These are phyloP conservation scores for Epichloe hybrida DNA, from an alignment of 2,329 filamentous ascomycete genomes.

Conservation along the genomic window DNA sequence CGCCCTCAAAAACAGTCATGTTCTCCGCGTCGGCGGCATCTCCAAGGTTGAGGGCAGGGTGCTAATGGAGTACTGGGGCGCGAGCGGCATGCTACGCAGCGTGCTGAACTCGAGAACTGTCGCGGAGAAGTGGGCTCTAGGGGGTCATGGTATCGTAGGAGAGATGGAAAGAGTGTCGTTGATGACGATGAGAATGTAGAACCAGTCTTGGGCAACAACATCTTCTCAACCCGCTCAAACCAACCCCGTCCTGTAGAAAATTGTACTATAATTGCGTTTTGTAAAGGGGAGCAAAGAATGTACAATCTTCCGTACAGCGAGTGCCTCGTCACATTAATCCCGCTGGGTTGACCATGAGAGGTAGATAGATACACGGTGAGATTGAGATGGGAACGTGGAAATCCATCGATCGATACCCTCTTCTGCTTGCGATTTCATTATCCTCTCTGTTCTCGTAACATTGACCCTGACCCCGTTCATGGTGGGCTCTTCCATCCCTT, in stretches of 20 bases:
- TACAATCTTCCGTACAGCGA: not conserved
- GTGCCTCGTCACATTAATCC: no score
- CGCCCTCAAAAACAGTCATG: constrained; percentile 33
- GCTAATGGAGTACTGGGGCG: constrained; percentile 87
- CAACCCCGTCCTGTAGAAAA: no score
- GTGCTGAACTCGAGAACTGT: constrained; percentile 58
- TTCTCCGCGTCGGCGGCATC: constrained; percentile 51
- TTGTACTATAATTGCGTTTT: not conserved
- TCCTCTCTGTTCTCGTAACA: not conserved
- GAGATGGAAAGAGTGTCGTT: constrained; percentile 63
- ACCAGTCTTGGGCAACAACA: no score
- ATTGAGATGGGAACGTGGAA: not conserved
- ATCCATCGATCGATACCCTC: not conserved
- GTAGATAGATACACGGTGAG: no score
- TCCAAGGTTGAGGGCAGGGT: constrained; percentile 61
- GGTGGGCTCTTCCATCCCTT: not conserved
- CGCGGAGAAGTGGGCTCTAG: constrained; percentile 70
- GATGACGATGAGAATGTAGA: constrained; percentile 33
- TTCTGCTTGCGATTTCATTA: not conserved
- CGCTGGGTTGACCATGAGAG: no score
- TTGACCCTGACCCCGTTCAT: not conserved
- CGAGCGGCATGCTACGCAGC: constrained; percentile 64
- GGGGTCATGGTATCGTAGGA: constrained; percentile 71
- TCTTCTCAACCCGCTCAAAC: no score
- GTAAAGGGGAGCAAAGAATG: not conserved